Evolutionary conservation across 2,329 filamentous ascomycete species (phyloP), one percentile per base, ranked within the genome.

Genomic region (Colletotrichum cereale): DNA sequence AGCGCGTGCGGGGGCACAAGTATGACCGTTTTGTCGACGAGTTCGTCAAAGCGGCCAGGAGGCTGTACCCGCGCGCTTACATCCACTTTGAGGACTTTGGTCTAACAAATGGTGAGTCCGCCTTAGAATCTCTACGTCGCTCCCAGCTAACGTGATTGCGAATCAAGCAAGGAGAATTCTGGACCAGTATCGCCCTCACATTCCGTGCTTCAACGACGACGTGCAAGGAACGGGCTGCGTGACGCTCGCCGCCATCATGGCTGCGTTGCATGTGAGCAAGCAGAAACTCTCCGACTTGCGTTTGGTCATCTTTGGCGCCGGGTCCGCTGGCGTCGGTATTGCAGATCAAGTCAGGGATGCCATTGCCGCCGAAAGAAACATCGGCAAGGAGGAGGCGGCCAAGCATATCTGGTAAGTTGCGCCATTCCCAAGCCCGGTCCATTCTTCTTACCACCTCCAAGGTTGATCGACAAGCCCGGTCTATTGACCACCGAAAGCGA

Each of bases 51-150:
- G 86, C 89, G 0, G 91, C 91, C 0, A 85, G 90, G 55, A 89
- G 91, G 75, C 85, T 90, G 2, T 97, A 92, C 72, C 95, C 95
- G 0, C 90, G 87, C 56, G 94, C 95, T 0, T 96, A 95, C 76
- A 91, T 97, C 26, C 94, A 97, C 77, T 97, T 97, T 76, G 93
- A 97, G 77, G 95, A 97, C 77, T 97, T 97, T 82, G 94, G 94
- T 0, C 82, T 97, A 0, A 80, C 81, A 1, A 97, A 97, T 76
- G 89, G 88, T 87, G 72, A 74, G 81, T 72, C 4, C 10, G 5
- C 21, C 11, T 16, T n/a, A n/a, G 18, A 21, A 21, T 5, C 1
- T 10, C 76, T 75, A 40, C 7, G 16, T 8, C 7, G 7, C 2
- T 18, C 2, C 2, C 16, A 3, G 1, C n/a, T 14, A 67, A 66